Evolutionary conservation across 306 rosid species (phyloP), one percentile per base, ranked within the genome.

Genomic region (Cicer bijugum): DNA sequence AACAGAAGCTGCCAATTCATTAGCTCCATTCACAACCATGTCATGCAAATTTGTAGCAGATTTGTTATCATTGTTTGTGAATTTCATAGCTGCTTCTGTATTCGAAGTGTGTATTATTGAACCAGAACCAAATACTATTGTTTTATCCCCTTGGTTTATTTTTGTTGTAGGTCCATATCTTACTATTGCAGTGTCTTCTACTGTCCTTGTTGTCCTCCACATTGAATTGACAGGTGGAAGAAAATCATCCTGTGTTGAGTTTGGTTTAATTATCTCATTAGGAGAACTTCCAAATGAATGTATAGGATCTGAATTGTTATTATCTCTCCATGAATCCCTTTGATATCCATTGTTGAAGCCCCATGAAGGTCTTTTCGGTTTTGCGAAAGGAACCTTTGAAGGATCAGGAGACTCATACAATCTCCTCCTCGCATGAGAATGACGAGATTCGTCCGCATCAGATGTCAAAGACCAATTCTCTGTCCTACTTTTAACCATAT

Each of bases 321-420:
- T 66, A 58, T 81, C 74, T 74, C 80, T 75, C 88, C 88, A 77
- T 12, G 8, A 51, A 75, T 82, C 86, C 74, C 82, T 85, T 80
- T 72, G 86, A 40, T 63, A 16, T 71, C 86, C 85, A 58, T 75
- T 50, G 64, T 65, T 78, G 68, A 85, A 79, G 33, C 92, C 89
- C 91, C 96, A 84, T 14, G 84, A 48, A 15, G 75, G 52, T 70
- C 82, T 81, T 81, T 82, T 88, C 1, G 91, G 86, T 58, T 88
- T 91, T 15, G 91, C 73, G 66, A 75, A 65, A 20, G 85, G 82
- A 79, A 74, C 64, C 67, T 82, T 80, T 12, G 71, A 62, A 43
- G 74, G 81, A 75, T 73, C 71, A 4, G 89, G 92, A 33, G 92
- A 84, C 65, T 61, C 72, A 16, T 71, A 82, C 53, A 70, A 40